Percentiles rank a stretch among this genome's conserved stretches.
phyloP scores from a whole-genome alignment of 345 rosid genomes.

The Melaleuca quinquenervia region DNA sequence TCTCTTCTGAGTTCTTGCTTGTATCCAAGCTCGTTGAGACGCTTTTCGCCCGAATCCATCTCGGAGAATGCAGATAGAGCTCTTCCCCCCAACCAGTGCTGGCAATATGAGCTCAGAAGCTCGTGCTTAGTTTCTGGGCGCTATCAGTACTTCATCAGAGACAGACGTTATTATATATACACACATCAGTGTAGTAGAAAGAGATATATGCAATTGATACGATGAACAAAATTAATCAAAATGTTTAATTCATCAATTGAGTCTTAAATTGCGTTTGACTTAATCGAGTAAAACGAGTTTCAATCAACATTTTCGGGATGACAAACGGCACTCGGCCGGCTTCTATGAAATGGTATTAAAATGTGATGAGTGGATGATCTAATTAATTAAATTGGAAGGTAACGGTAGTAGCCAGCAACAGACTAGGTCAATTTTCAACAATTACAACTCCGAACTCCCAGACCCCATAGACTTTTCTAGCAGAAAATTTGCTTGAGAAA shows the following conservation, averaged over 20 bases:
- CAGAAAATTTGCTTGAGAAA: background rate
- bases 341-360: background rate
- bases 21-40: conserved; percentile 54
- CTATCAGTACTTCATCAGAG: background rate
- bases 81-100: background rate
- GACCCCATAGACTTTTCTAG: background rate
- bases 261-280: background rate
- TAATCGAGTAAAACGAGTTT: background rate
- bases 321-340: fast-evolving
- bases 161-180: background rate
- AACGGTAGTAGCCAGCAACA: background rate
- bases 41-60: conserved; percentile 37
- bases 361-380: background rate
- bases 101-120: background rate
- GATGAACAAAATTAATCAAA: fast-evolving
- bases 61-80: background rate
- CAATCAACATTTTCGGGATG: background rate
- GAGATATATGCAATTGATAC: background rate
- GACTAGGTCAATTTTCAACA: background rate
- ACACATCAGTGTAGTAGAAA: background rate
- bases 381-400: background rate
- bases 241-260: background rate
- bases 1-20: conserved; percentile 59
- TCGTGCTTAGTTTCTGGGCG: background rate
- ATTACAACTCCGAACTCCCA: background rate